Evolutionary conservation across 306 rosid genomes (phyloP).

Genomic region (Abrus pulchellus): DNA sequence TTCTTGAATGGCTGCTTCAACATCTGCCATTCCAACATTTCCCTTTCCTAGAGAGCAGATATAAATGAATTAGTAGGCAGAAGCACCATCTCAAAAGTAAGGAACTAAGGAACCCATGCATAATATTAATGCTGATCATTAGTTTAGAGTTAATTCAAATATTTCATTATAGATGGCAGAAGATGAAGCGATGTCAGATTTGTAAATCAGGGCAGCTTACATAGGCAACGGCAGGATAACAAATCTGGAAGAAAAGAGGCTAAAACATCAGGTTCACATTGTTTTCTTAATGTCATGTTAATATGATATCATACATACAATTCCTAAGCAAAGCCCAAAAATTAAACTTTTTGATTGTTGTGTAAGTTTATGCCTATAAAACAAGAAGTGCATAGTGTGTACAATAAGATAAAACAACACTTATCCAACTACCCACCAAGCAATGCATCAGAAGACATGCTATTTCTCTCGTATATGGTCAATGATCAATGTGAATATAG

Average conservation of each 20-base stretch:
- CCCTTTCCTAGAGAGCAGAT: conserved; percentile 59
- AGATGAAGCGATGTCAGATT: conserved; percentile 23
- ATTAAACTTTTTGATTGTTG: background rate
- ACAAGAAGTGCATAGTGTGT: background rate
- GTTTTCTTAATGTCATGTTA: conserved; percentile 4
- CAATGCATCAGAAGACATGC: conserved; percentile 11
- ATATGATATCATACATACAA: conserved; percentile 20
- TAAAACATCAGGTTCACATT: background rate
- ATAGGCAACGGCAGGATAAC: conserved; percentile 24
- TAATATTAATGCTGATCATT: conserved; percentile 21
- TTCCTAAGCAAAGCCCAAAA: conserved; percentile 8
- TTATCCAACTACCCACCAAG: conserved; percentile 18
- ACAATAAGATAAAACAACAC: background rate
- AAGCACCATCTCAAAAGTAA: background rate
- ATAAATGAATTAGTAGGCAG: conserved; percentile 43
- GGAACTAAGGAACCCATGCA: conserved; percentile 29
- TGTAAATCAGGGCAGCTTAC: conserved; percentile 22
- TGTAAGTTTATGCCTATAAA: background rate
- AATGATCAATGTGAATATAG: background rate
- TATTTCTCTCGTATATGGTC: background rate
- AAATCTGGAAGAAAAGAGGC: conserved; percentile 18
- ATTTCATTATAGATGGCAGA: conserved; percentile 14
- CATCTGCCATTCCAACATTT: conserved; percentile 78
- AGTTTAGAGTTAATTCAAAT: conserved; percentile 34
- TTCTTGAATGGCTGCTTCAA: conserved; percentile 94